phyloP scores from a whole-genome alignment of 2,329 filamentous ascomycete genomes.

The Alternaria metachromatica region DNA sequence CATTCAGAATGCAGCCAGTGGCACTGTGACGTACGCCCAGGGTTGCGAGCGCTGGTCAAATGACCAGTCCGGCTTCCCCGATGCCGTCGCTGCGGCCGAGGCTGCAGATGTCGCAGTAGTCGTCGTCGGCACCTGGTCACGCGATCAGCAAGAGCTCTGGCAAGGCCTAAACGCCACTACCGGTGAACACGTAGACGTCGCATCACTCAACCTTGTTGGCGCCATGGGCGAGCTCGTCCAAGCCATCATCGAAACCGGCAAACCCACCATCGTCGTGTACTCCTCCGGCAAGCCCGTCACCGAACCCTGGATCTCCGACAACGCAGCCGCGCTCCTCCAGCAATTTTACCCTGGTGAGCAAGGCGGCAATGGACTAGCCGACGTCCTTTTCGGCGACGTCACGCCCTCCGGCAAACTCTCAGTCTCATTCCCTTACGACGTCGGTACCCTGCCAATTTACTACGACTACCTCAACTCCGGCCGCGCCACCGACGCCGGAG shows the following conservation, averaged over 20 bases:
- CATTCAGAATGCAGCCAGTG: conserved; percentile 65
- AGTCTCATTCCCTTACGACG: conserved; percentile 70
- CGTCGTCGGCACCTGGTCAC: conserved; percentile 76
- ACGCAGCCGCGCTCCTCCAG: conserved; percentile 70
- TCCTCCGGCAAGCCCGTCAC: conserved; percentile 75
- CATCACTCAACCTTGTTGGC: conserved; percentile 70
- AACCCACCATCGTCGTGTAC: conserved; percentile 72
- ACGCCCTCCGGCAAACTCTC: conserved; percentile 71
- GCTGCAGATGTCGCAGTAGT: conserved; percentile 75
- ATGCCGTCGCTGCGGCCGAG: conserved; percentile 69
- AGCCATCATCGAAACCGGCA: conserved; percentile 71
- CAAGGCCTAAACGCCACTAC: conserved; percentile 74
- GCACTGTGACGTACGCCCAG: conserved; percentile 69
- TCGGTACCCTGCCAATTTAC: conserved; percentile 72
- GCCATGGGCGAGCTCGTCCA: conserved; percentile 71
- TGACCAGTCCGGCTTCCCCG: conserved; percentile 70
- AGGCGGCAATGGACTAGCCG: conserved; percentile 70
- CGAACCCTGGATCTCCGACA: conserved; percentile 73
- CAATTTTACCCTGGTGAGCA: conserved; percentile 78
- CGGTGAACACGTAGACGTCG: conserved; percentile 74
- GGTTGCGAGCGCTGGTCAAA: conserved; percentile 77
- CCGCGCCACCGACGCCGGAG: conserved; percentile 61
- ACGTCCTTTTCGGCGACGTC: conserved; percentile 66
- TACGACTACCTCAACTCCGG: conserved; percentile 77
- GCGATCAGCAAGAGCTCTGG: conserved; percentile 77